A percentile compares a stretch with the other conserved stretches of the same genome.
Evolutionary conservation across 768 basidiomycete species (phyloP).

Genomic region (Phaffia tasmanica): DNA sequence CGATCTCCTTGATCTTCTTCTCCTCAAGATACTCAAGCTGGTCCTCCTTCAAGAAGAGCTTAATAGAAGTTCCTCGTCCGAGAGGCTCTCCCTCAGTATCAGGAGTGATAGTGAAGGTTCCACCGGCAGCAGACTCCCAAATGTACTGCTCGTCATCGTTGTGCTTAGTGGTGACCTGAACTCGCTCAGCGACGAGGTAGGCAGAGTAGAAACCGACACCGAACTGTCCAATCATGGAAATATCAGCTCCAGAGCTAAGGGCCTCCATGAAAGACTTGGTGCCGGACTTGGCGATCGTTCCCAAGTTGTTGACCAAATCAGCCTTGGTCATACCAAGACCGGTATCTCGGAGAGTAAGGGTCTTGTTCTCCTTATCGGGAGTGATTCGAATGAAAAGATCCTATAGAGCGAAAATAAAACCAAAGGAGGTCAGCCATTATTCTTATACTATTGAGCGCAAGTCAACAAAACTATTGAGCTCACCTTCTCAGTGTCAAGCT

Average conservation of each 20-base stretch:
- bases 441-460: background rate
- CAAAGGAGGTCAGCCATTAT: background rate
- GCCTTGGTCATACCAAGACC: conserved; percentile 99
- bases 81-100: conserved; percentile 82
- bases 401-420: background rate
- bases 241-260: conserved; percentile 49
- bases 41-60: conserved; percentile 92
- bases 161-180: conserved; percentile 98
- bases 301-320: conserved; percentile 98
- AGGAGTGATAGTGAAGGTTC: conserved; percentile 95
- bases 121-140: conserved; percentile 99
- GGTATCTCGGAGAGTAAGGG: conserved; percentile 80
- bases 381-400: conserved; percentile 28
- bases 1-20: conserved; percentile 98
- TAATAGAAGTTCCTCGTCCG: conserved; percentile 86
- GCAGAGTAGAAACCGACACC: conserved; percentile 99
- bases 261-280: conserved; percentile 99
- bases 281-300: conserved; percentile 73
- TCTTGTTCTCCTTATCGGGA: conserved; percentile 80
- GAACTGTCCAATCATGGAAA: conserved; percentile 87
- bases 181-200: conserved; percentile 96
- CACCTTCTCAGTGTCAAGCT: conserved; percentile 81
- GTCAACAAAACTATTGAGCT: background rate
- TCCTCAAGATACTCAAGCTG: conserved; percentile 98
- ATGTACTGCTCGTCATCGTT: conserved; percentile 99